Base-by-base conservation (phyloP, 306 rosid species). In the Corylus avellana region DNA sequence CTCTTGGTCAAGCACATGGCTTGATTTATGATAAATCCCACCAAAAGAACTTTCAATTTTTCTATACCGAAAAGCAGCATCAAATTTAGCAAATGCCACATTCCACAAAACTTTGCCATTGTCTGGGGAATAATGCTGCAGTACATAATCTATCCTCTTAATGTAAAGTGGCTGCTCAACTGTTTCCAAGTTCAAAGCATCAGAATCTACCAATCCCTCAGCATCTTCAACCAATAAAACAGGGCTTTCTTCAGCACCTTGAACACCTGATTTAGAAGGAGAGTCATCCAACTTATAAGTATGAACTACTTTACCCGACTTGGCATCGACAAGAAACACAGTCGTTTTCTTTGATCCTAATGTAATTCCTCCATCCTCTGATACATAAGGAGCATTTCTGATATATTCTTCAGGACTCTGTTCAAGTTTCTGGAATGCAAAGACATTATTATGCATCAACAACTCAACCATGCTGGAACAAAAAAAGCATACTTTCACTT, bases 301-400 rank as follows among this genome's bases (percentile, higher is more conserved):
- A 64, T 73, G 86, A 80, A 87, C 64, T 46, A 88, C 39, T 75
- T 71, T 82, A 46, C 98, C 97, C 46, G 88, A 84, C 83, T 72
- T 63, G 70, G 86, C 90, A 49, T 92, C 93, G 72, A 94, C 85
- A 78, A 88, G 92, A 79, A 88, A 89, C 54, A 89, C 85, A 44
- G 86, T 85, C 74, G 80, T 82, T 75, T 68, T 79, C 87, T 83
- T 92, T 56, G 91, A 89, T 77, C 98, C 98, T 84, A 87, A 86
- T 37, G 85, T 93, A 49, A 90, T 86, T 27, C 87, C 87, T 80
- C 98, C 94, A 73, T 94, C 93, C 64, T 92, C 94, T 35, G 82
- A 82, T n/a, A 80, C 37, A 14, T 78, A 70, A 39, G 98, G 98
- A 1, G 91, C 84, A 53, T 55, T 87, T 29, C 75, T 83, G 42